Conservation (phyloP, 306 rosid species). For the Vachellia pachyceras region DNA sequence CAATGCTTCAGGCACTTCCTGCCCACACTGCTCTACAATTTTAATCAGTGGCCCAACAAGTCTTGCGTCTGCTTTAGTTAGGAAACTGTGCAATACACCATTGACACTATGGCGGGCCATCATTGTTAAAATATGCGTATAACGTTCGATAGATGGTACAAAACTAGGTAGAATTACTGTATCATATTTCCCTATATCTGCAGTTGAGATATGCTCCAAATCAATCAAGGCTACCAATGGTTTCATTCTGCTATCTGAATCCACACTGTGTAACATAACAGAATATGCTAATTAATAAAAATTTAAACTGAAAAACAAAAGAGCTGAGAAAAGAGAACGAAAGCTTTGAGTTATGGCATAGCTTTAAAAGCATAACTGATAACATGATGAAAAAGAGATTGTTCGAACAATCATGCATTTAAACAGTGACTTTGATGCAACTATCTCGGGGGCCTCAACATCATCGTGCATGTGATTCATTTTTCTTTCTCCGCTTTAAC, state of each 20-base stretch:
- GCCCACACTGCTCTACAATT: slow-evolving; percentile 68
- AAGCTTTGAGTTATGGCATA: background rate
- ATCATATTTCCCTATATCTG: slow-evolving; percentile 57
- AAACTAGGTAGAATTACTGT: slow-evolving; percentile 54
- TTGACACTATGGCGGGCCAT: slow-evolving; percentile 67
- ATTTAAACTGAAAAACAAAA: background rate
- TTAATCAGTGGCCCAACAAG: slow-evolving; percentile 54
- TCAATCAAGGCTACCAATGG: slow-evolving; percentile 47
- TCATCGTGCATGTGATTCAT: background rate
- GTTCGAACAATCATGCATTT: background rate
- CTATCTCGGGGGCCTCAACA: background rate
- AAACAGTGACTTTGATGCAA: background rate
- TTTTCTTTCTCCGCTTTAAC: background rate
- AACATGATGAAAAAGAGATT: slow-evolving; percentile 14
- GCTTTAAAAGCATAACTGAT: background rate
- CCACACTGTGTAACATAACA: slow-evolving; percentile 47
- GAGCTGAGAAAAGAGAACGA: background rate
- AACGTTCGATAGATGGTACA: slow-evolving; percentile 52
- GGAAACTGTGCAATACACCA: slow-evolving; percentile 63
- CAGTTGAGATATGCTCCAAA: slow-evolving; percentile 46
- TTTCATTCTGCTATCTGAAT: slow-evolving; percentile 32
- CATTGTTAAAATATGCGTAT: slow-evolving; percentile 52
- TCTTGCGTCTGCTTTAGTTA: slow-evolving; percentile 49
- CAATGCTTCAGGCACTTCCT: slow-evolving; percentile 62
- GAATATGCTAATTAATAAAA: slow-evolving; percentile 23